phyloP scores from a whole-genome alignment of 176 grass and related monocot species.

The Aegilops umbellulata region DNA sequence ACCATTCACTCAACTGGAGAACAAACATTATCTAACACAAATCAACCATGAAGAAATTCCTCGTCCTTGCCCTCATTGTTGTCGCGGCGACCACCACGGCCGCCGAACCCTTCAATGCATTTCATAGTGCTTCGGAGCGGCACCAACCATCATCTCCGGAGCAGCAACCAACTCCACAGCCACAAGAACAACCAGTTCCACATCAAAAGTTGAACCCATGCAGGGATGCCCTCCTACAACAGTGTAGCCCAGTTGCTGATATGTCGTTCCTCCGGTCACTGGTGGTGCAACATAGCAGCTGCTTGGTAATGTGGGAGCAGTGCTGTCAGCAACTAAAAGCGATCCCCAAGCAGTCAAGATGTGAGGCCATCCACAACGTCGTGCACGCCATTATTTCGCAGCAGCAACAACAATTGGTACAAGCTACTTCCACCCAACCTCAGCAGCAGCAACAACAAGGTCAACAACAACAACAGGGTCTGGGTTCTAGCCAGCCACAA shows the following conservation, averaged over 20 bases:
- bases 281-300: not conserved
- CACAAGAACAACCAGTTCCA: not conserved
- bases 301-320: not conserved
- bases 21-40: not conserved
- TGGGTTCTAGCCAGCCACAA: not conserved
- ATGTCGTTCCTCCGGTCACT: not conserved
- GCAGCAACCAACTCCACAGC: not conserved
- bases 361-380: not conserved
- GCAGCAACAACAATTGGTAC: not conserved
- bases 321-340: not conserved
- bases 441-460: not conserved
- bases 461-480: not conserved
- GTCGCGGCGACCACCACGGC: not conserved
- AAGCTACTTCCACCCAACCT: not conserved
- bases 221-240: not conserved
- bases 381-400: not conserved
- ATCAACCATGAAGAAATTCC: not conserved
- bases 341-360: not conserved
- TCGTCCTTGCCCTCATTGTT: not conserved
- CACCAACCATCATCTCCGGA: not conserved
- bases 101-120: not conserved
- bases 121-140: not conserved
- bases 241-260: not conserved
- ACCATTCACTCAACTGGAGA: not conserved
- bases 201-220: not conserved